These are phyloP conservation scores for Kodamaea plutei DNA, from an alignment of 1,139 yeast species.

Conservation along the genomic window DNA sequence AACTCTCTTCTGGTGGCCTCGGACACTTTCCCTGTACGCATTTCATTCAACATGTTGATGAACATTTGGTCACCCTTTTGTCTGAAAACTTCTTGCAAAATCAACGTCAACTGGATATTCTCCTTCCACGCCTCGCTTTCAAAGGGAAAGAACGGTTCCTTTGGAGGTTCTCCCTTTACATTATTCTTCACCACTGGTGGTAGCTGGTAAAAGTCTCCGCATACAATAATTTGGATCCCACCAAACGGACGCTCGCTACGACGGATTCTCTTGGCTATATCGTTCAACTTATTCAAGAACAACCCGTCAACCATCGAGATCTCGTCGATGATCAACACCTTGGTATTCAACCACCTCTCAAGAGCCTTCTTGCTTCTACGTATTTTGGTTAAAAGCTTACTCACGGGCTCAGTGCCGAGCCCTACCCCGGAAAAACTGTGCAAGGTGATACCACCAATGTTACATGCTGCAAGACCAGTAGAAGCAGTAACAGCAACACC, in stretches of 20 bases:
- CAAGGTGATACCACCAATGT: slow-evolving; percentile 81
- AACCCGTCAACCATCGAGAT: slow-evolving; percentile 85
- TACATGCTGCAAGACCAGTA: slow-evolving; percentile 90
- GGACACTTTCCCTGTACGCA: slow-evolving; percentile 71
- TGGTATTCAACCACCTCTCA: slow-evolving; percentile 58
- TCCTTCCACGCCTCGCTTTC: slow-evolving; percentile 72
- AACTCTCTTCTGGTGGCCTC: slow-evolving; percentile 54
- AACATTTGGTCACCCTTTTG: slow-evolving; percentile 80
- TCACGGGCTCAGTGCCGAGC: slow-evolving; percentile 45
- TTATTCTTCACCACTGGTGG: slow-evolving; percentile 63
- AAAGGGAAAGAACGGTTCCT: slow-evolving; percentile 57
- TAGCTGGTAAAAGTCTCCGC: slow-evolving; percentile 88
- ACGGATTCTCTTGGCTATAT: slow-evolving; percentile 56
- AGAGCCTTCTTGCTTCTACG: slow-evolving; percentile 49
- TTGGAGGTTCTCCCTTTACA: slow-evolving; percentile 7
- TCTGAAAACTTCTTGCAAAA: slow-evolving; percentile 78
- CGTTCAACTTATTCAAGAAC: slow-evolving; percentile 66
- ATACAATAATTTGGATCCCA: slow-evolving; percentile 77
- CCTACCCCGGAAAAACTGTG: slow-evolving; percentile 90
- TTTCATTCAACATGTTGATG: slow-evolving; percentile 80
- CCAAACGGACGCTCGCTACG: slow-evolving; percentile 65
- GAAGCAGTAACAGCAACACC: slow-evolving; percentile 85
- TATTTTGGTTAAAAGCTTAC: slow-evolving; percentile 48
- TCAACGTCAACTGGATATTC: slow-evolving; percentile 61
- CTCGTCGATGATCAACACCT: slow-evolving; percentile 78